These are phyloP conservation scores for Trypanosoma boissoni DNA, from an alignment of 208 protist genomes.

Conservation along the genomic window DNA sequence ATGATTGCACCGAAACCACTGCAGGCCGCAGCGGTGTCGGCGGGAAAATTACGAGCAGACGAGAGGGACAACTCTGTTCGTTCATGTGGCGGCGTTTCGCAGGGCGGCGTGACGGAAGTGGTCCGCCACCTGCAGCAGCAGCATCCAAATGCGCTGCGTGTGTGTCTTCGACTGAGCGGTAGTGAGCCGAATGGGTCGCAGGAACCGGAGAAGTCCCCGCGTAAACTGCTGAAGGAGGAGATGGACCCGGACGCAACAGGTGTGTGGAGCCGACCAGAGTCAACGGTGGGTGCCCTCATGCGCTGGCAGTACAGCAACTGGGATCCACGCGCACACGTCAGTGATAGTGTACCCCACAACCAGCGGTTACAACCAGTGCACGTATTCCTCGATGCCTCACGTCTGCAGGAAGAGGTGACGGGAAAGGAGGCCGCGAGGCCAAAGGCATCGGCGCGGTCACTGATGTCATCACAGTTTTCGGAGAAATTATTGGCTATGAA, in stretches of 20 bases:
- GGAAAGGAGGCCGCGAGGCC: not conserved
- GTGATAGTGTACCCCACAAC: conserved; percentile 65
- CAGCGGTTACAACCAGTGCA: conserved; percentile 45
- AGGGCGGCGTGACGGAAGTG: conserved; percentile 17
- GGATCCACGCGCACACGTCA: conserved; percentile 78
- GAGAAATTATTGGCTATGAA: conserved; percentile 46
- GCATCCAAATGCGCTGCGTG: conserved; percentile 22
- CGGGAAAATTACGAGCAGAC: too few species aligned
- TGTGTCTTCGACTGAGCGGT: conserved; percentile 29
- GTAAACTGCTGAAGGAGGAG: conserved; percentile 48
- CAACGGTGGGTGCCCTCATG: conserved; percentile 38
- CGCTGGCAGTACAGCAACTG: conserved; percentile 74
- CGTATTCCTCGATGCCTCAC: conserved; percentile 69
- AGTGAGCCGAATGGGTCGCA: conserved; percentile 1
- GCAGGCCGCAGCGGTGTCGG: too few species aligned
- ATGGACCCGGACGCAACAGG: conserved; percentile 59
- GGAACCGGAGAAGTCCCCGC: conserved; percentile 6
- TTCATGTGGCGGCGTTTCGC: too few species aligned
- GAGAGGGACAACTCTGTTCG: too few species aligned
- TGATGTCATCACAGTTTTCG: conserved; percentile 51
- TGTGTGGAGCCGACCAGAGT: conserved; percentile 40
- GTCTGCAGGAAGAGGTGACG: conserved; percentile 1
- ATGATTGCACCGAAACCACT: too few species aligned
- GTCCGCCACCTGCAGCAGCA: conserved; percentile 20
- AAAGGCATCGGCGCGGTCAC: conserved; percentile 21